Conservation (phyloP, 148 eudicot genomes). For the Camellia granthamiana region DNA sequence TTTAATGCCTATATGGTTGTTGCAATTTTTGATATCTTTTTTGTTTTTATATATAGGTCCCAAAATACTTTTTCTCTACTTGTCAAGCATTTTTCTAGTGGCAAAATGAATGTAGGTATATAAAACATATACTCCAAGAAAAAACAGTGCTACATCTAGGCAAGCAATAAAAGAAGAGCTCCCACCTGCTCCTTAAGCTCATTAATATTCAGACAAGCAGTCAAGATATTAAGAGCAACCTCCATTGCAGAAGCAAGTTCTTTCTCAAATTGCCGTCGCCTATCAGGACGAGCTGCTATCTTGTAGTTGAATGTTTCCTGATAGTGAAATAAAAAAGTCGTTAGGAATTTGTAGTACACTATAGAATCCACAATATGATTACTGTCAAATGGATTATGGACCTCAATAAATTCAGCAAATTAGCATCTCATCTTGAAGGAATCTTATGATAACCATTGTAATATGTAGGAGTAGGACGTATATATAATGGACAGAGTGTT, state of each 20-base stretch:
- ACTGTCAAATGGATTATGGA: not conserved
- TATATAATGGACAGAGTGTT: no score
- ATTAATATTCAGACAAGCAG: conserved; percentile 72
- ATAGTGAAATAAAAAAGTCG: conserved; percentile 14
- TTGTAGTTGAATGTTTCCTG: conserved; percentile 91
- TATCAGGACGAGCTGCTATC: conserved; percentile 93
- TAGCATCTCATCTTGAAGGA: not conserved
- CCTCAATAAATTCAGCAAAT: not conserved
- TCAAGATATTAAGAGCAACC: conserved; percentile 71
- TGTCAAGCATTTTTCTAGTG: no score
- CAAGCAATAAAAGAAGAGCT: conserved; percentile 17
- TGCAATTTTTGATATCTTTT: no score
- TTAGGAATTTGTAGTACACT: not conserved
- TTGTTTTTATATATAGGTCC: not conserved
- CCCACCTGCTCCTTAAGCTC: conserved; percentile 91
- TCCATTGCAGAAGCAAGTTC: conserved; percentile 81
- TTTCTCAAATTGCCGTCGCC: conserved; percentile 89
- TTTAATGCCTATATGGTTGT: no score
- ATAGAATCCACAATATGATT: not conserved
- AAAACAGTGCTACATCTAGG: not conserved
- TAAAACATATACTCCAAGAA: no score
- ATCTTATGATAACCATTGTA: not conserved
- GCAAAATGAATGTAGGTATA: no score
- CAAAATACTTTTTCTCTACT: not conserved
- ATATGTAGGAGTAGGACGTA: no score